Evolutionary conservation across 805 yeast genomes (phyloP), one percentile per base, ranked within the genome.

Genomic region (Metschnikowia vanudenii): DNA sequence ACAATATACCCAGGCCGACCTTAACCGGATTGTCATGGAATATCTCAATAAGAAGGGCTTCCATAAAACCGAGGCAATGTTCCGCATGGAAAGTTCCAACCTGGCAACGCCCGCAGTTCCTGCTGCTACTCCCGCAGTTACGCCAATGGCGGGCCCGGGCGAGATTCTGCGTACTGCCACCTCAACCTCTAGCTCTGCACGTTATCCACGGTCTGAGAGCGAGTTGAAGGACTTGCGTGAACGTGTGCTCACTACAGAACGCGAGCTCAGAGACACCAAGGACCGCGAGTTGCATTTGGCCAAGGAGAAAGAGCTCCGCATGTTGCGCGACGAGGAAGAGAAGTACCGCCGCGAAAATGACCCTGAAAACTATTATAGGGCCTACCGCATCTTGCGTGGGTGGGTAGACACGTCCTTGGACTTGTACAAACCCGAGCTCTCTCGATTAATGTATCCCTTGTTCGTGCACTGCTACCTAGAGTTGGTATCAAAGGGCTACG

Each of bases 391-490:
- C 63, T 77, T 90, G 51, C 79, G 87, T 51, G 82, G 83, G 41
- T 94, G 98, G 98, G 87, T 88, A 34, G 96, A 89, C 56, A 77
- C 88, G 14, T 89, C 97, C 0, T 74, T 94, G 56, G 99, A 92
- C 64, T 76, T 94, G 67, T 94, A 94, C 67, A 85, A 81, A 65
- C 90, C 95, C 14, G 97, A 94, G 65, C 74, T 94, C 50, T 79
- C 84, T 46, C 80, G 94, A 53, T 78, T 92, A 36, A 69, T 92
- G 55, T 94, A 87, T 63, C 99, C 99, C 5, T 75, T 94, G n/a
- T 94, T 91, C 66, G 85, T 92, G 42, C 96, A 92, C 64, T 80
- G 89, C 57, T 94, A 81, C 62, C 72, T 94, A 51, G 92, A 89
- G 56, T 74, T 94, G 47, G 81, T 92, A 17, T 71, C 80, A 37